Percentiles rank a stretch among this genome's conserved stretches.
These are phyloP conservation scores for Graphiopsis chlorocephala DNA, from an alignment of 2,329 filamentous ascomycete genomes.

Conservation along the genomic window DNA sequence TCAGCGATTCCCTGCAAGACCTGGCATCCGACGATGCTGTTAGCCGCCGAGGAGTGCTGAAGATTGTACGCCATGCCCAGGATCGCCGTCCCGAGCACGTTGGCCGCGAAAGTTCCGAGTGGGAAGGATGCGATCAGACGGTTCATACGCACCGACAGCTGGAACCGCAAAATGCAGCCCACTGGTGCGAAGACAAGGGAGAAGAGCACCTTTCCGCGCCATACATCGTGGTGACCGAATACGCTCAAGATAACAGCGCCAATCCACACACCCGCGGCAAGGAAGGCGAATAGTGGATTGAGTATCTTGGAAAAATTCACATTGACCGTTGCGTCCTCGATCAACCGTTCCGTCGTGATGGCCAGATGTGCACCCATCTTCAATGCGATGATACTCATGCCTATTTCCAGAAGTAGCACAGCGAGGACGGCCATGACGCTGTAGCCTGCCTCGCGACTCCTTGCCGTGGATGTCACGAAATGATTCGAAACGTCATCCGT, in stretches of 20 bases:
- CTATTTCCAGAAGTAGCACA: slow-evolving; percentile 65
- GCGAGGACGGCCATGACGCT: slow-evolving; percentile 76
- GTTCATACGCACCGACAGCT: slow-evolving; percentile 67
- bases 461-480: slow-evolving; percentile 28
- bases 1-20: slow-evolving; percentile 42
- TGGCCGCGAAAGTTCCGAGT: slow-evolving; percentile 76
- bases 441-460: slow-evolving; percentile 64
- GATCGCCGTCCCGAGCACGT: slow-evolving; percentile 69
- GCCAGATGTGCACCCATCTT: slow-evolving; percentile 75
- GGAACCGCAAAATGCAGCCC: slow-evolving; percentile 72
- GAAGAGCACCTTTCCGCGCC: slow-evolving; percentile 71
- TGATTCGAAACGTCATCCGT: slow-evolving; percentile 29
- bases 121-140: slow-evolving; percentile 64
- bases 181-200: slow-evolving; percentile 75
- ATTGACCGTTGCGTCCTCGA: slow-evolving; percentile 57
- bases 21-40: slow-evolving; percentile 36
- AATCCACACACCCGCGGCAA: slow-evolving; percentile 72
- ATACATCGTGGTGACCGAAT: slow-evolving; percentile 64
- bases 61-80: slow-evolving; percentile 73
- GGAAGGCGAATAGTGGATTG: slow-evolving; percentile 60
- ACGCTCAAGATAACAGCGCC: slow-evolving; percentile 67
- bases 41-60: slow-evolving; percentile 54
- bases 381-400: slow-evolving; percentile 65
- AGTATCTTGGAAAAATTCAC: slow-evolving; percentile 54
- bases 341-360: slow-evolving; percentile 53